Evolutionary conservation across 768 basidiomycete species (phyloP).

Genomic region (Amyloporia xantha): DNA sequence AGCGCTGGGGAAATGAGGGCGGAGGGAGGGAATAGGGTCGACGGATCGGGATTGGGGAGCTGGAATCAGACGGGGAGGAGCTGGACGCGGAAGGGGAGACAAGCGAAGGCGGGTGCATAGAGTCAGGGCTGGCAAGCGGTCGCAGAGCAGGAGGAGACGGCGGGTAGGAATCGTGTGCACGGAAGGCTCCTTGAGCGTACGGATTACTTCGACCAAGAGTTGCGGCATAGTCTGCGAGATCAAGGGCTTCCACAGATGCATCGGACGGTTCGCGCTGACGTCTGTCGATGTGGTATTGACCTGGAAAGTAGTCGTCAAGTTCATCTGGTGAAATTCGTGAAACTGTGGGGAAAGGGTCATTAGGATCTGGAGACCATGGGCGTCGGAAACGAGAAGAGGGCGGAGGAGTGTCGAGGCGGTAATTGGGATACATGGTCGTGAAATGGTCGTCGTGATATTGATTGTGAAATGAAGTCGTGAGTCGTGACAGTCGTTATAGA

Average conservation of each 20-base stretch:
- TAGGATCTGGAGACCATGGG: slow-evolving; percentile 62
- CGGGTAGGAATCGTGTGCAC: slow-evolving; percentile 26
- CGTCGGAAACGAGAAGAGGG: slow-evolving; percentile 49
- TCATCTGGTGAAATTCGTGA: slow-evolving; percentile 14
- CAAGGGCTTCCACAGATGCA: slow-evolving; percentile 62
- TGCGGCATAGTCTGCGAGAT: slow-evolving; percentile 63
- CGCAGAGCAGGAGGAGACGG: slow-evolving; percentile 20
- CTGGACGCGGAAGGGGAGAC: slow-evolving; percentile 35
- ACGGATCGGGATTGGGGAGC: slow-evolving; percentile 22
- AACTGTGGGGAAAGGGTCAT: slow-evolving; percentile 35
- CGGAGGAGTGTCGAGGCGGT: slow-evolving; percentile 43
- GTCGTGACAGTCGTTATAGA: no score
- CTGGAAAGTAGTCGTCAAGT: slow-evolving; percentile 14
- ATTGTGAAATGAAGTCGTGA: neutral
- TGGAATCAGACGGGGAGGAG: slow-evolving; percentile 11
- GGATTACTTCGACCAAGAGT: slow-evolving; percentile 34
- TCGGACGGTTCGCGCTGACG: slow-evolving; percentile 47
- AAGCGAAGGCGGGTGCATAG: slow-evolving; percentile 31
- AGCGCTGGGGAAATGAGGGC: slow-evolving; percentile 22
- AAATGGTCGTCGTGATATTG: neutral
- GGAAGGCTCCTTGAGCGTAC: slow-evolving; percentile 13
- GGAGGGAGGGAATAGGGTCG: slow-evolving; percentile 47
- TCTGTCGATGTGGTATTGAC: slow-evolving; percentile 8
- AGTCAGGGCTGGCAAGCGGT: slow-evolving; percentile 15
- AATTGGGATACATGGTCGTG: slow-evolving; percentile 33